Conservation (phyloP, 2,329 filamentous ascomycete genomes). For the Ascochyta pisi region DNA sequence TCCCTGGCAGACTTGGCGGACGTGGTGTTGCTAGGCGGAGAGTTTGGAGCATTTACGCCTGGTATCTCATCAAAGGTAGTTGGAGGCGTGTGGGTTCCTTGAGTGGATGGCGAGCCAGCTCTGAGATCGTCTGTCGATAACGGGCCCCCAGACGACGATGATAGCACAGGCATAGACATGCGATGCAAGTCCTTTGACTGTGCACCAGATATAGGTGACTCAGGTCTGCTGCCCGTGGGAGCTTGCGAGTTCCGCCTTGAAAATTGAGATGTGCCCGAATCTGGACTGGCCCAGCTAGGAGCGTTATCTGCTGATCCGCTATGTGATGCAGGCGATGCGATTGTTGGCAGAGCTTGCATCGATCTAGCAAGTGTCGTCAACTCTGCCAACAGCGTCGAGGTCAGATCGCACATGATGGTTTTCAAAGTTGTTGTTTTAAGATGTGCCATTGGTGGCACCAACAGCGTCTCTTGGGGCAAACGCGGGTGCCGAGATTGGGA, state of each 20-base stretch:
- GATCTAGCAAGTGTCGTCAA: constrained; percentile 57
- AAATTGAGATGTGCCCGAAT: constrained; percentile 30
- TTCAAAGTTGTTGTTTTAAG: constrained; percentile 74
- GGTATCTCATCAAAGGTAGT: constrained; percentile 59
- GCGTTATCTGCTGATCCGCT: constrained; percentile 33
- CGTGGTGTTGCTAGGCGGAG: constrained; percentile 48
- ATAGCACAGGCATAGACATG: constrained; percentile 80
- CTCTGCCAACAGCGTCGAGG: constrained; percentile 54
- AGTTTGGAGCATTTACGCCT: constrained; percentile 45
- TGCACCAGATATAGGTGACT: constrained; percentile 44
- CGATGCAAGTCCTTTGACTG: constrained; percentile 68
- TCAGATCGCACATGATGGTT: constrained; percentile 55
- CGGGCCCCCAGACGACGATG: constrained; percentile 44
- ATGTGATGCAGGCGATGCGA: constrained; percentile 61
- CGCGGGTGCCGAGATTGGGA: constrained; percentile 46
- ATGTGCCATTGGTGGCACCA: constrained; percentile 71
- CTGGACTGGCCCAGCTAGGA: constrained; percentile 41
- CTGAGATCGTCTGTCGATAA: constrained; percentile 36
- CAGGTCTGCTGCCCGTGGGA: constrained; percentile 35
- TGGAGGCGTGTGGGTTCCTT: constrained; percentile 44
- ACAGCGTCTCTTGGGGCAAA: constrained; percentile 69
- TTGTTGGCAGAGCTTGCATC: constrained; percentile 63
- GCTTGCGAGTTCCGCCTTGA: constrained; percentile 43
- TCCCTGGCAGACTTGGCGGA: constrained; percentile 58
- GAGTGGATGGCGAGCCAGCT: constrained; percentile 33